Evolutionary conservation across 1,284 basidiomycete genomes (phyloP).

Genomic region (Malassezia slooffiae): DNA sequence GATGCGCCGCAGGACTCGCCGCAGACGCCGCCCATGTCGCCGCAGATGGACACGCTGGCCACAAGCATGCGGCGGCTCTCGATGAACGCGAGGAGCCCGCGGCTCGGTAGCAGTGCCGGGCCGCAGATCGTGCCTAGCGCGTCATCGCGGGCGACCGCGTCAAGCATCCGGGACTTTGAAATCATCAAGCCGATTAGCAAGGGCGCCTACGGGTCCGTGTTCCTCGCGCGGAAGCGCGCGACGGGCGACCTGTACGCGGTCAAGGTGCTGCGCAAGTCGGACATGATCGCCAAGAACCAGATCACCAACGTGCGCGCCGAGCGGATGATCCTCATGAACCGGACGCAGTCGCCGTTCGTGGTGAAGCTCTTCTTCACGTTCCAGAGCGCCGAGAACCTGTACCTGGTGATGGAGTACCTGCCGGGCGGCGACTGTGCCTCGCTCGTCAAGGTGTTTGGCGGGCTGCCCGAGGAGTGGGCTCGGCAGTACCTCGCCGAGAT

Average conservation of each 20-base stretch:
- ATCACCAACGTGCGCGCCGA: conserved; percentile 99
- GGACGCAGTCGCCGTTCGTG: conserved; percentile 89
- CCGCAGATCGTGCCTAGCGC: conserved; percentile 71
- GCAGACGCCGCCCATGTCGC: conserved; percentile 37
- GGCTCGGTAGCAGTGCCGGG: conserved; percentile 48
- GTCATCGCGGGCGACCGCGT: conserved; percentile 67
- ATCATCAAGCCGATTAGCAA: conserved; percentile 99
- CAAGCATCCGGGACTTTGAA: conserved; percentile 97
- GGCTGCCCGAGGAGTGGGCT: conserved; percentile 89
- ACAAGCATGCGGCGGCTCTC: conserved; percentile 10
- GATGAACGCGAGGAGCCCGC: conserved; percentile 4
- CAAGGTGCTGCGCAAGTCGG: conserved; percentile 97
- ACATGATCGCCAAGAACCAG: conserved; percentile 99
- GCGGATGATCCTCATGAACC: conserved; percentile 98
- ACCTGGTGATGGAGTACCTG: conserved; percentile 53
- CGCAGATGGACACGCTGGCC: conserved; percentile 18
- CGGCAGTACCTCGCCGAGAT: conserved; percentile 93
- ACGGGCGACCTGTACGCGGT: conserved; percentile 99
- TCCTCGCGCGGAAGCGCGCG: conserved; percentile 90
- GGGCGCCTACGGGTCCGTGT: conserved; percentile 91
- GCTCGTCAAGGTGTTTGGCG: conserved; percentile 87
- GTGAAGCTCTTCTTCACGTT: conserved; percentile 51
- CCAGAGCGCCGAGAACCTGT: conserved; percentile 49
- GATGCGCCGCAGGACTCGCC: conserved; percentile 5
- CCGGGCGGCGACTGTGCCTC: conserved; percentile 88